These are phyloP conservation scores for Diaporthe velutina DNA, from an alignment of 2,329 filamentous ascomycete species.

Conservation along the genomic window DNA sequence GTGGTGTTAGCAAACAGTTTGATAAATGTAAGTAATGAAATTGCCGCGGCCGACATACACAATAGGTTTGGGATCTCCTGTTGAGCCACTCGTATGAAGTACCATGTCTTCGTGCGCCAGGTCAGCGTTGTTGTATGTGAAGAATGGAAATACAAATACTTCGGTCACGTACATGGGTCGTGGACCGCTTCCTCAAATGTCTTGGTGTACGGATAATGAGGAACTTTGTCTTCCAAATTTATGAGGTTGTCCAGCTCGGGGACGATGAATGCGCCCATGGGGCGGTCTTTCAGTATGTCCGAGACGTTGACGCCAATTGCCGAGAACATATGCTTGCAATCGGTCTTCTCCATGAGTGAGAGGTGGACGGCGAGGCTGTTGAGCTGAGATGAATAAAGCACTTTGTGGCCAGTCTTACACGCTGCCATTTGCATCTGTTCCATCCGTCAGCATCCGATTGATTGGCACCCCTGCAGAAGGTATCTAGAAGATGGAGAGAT, in stretches of 20 bases:
- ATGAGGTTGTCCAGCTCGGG: conserved; percentile 40
- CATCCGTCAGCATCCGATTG: neutral
- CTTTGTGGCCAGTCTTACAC: conserved; percentile 42
- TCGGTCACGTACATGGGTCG: conserved; percentile 28
- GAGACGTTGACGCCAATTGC: conserved; percentile 36
- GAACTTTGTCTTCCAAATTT: conserved; percentile 19
- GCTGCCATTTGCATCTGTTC: conserved; percentile 40
- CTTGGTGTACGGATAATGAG: conserved; percentile 41
- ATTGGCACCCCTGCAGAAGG: neutral
- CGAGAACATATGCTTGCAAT: conserved; percentile 40
- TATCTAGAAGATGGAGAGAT: too few species aligned
- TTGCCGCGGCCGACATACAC: neutral
- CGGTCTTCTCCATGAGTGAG: conserved; percentile 37
- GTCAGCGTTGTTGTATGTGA: neutral
- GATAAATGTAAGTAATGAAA: fast-evolving
- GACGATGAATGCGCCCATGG: conserved; percentile 9
- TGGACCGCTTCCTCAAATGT: conserved; percentile 38
- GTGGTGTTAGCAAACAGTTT: neutral
- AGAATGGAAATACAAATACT: neutral
- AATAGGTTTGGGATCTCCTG: conserved; percentile 41
- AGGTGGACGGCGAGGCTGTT: conserved; percentile 41
- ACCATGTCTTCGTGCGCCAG: conserved; percentile 12
- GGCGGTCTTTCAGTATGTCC: conserved; percentile 36
- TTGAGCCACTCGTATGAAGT: conserved; percentile 42
- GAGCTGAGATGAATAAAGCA: conserved; percentile 42